A percentile compares a stretch with the other conserved stretches of the same genome.
These are phyloP conservation scores for Lantana camara DNA, from an alignment of 257 asterid species.

Conservation along the genomic window DNA sequence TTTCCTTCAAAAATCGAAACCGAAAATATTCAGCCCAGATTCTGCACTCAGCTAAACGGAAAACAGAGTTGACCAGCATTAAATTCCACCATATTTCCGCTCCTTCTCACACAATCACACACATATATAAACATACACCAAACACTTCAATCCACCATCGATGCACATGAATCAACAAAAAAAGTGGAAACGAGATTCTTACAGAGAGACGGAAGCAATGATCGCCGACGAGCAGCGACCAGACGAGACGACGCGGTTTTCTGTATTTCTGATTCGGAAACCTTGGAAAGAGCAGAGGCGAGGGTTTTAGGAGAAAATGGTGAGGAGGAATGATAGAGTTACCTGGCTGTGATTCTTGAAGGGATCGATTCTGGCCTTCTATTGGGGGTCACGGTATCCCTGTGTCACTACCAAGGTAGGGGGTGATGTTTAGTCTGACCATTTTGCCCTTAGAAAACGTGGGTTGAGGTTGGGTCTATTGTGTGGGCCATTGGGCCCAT, in stretches of 20 bases:
- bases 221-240: slow-evolving; percentile 52
- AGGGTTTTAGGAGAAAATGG: slow-evolving; percentile 37
- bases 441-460: not conserved
- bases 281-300: not conserved
- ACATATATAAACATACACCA: not conserved
- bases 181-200: slow-evolving; percentile 19
- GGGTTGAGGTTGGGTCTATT: slow-evolving; percentile 18
- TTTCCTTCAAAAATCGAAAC: slow-evolving; percentile 22
- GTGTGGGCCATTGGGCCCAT: not conserved
- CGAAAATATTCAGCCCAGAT: slow-evolving; percentile 12
- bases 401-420: not conserved
- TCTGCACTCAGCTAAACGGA: slow-evolving; percentile 13
- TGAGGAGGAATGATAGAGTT: slow-evolving; percentile 12
- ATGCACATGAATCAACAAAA: not conserved
- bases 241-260: slow-evolving; percentile 33
- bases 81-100: too few species aligned
- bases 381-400: slow-evolving; percentile 14
- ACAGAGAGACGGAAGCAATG: slow-evolving; percentile 30
- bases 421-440: not conserved
- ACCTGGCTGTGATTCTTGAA: slow-evolving; percentile 6
- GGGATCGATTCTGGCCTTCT: not conserved
- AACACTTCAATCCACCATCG: not conserved
- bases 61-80: too few species aligned
- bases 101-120: not conserved
- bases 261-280: not conserved